Evolutionary conservation across 805 yeast species (phyloP), one percentile per base, ranked within the genome.

Genomic region (Monosporozyma servazzii): DNA sequence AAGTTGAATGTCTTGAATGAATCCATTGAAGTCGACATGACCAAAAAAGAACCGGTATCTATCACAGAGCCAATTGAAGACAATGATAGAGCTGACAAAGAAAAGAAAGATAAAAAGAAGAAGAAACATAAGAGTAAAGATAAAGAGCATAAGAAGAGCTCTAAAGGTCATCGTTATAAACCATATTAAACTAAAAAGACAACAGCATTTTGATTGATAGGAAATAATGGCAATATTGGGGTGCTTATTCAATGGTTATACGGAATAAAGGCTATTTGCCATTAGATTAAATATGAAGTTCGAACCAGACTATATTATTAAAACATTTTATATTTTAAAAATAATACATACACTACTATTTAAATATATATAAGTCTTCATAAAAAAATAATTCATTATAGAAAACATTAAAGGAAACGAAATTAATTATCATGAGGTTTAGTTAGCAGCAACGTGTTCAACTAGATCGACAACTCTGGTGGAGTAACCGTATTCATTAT

Each of bases 401-500:
- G 27, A 25, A 25, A 25, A 25, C 27, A 25, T 25, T 25, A 25
- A 6, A 25, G 4, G 27, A 33, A 33, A 33, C 13, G 13, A 33
- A 33, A 15, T 33, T n/a, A 3, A 15, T 13, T 11, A 33, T 13
- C 4, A 15, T 33, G 9, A 23, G n/a, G 5, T 15, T 42, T 43
- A 43, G 33, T 43, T 43, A 23, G 46, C 42, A 62, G 84, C 82
- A 67, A 80, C 79, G 75, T 76, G 80, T 71, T 78, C 75, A 63
- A 81, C 76, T 70, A 81, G 77, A 72, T 81, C 86, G 61, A 80
- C 84, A 60, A 81, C 86, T 78, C 86, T 80, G 75, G 83, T 77
- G 61, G 84, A 79, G 80, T 81, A 81, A 72, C 86, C 86, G 74
- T 68, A 81, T 74, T 81, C 86, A 73, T 81, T 81, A 71, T 81